phyloP scores from a whole-genome alignment of 2,329 filamentous ascomycete species.

The Aspergillus quadricinctus region DNA sequence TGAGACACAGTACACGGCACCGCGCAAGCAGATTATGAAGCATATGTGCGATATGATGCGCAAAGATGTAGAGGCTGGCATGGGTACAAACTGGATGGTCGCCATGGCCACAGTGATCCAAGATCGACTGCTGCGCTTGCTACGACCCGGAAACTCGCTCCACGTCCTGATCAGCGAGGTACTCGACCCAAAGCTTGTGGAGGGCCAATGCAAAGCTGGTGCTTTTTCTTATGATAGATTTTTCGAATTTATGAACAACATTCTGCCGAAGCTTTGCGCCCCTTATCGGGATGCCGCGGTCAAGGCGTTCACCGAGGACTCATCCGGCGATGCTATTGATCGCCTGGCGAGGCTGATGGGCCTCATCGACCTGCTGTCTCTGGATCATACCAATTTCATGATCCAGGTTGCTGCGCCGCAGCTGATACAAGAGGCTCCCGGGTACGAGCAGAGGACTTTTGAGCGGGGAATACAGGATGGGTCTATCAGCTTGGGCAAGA shows the following conservation, averaged over 20 bases:
- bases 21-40: conserved; percentile 54
- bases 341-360: conserved; percentile 60
- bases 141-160: conserved; percentile 59
- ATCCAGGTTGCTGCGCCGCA: conserved; percentile 57
- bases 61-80: conserved; percentile 51
- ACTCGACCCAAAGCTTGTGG: conserved; percentile 56
- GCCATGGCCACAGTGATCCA: conserved; percentile 64
- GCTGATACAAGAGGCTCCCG: conserved; percentile 57
- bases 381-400: conserved; percentile 64
- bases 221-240: conserved; percentile 62
- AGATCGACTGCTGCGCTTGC: conserved; percentile 55
- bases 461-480: conserved; percentile 51
- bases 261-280: conserved; percentile 61
- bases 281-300: conserved; percentile 60
- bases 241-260: conserved; percentile 59
- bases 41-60: conserved; percentile 58
- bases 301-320: conserved; percentile 51
- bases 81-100: conserved; percentile 56
- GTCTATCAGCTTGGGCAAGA: conserved; percentile 49
- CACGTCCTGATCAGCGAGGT: conserved; percentile 58
- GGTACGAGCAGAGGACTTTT: conserved; percentile 59
- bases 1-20: conserved; percentile 44
- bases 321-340: conserved; percentile 54
- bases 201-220: conserved; percentile 54
- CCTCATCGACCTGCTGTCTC: conserved; percentile 57